phyloP scores from a whole-genome alignment of 805 yeast genomes.

The Candida nemodendra region DNA sequence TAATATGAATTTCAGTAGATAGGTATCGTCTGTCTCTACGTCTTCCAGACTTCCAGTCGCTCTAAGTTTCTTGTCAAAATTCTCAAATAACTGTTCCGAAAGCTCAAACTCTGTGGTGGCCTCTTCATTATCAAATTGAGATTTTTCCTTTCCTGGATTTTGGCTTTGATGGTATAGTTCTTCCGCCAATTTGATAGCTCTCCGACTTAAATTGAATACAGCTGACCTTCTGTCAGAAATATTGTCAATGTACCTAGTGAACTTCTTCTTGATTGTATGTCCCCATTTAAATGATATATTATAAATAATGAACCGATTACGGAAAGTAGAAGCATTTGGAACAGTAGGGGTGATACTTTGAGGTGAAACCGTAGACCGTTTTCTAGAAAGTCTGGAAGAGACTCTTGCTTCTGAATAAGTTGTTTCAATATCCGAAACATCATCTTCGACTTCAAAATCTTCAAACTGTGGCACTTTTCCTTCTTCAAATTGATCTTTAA shows the following conservation, averaged over 20 bases:
- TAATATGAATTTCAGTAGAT: slow-evolving; percentile 66
- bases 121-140: slow-evolving; percentile 9
- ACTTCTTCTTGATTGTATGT: slow-evolving; percentile 57
- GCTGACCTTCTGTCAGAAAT: slow-evolving; percentile 26
- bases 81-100: slow-evolving; percentile 32
- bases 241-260: slow-evolving; percentile 52
- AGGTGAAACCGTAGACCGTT: slow-evolving; percentile 16
- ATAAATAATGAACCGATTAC: slow-evolving; percentile 75
- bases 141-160: slow-evolving; percentile 3
- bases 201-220: slow-evolving; percentile 31
- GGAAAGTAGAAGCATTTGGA: slow-evolving; percentile 34
- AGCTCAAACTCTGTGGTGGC: slow-evolving; percentile 18
- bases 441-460: slow-evolving; percentile 24
- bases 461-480: slow-evolving; percentile 29
- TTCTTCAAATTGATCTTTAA: slow-evolving; percentile 24
- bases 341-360: slow-evolving; percentile 14
- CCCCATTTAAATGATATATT: slow-evolving; percentile 79
- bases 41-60: slow-evolving; percentile 21
- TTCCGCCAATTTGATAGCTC: slow-evolving; percentile 32
- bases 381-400: slow-evolving; percentile 19
- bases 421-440: slow-evolving; percentile 22
- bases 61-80: slow-evolving; percentile 55
- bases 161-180: slow-evolving; percentile 21
- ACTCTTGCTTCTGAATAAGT: slow-evolving; percentile 13
- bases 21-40: slow-evolving; percentile 29